Percentiles rank a stretch among this genome's conserved stretches.
Conservation (phyloP, 2,329 filamentous ascomycete species). For the Daldinia eschscholtzii region DNA sequence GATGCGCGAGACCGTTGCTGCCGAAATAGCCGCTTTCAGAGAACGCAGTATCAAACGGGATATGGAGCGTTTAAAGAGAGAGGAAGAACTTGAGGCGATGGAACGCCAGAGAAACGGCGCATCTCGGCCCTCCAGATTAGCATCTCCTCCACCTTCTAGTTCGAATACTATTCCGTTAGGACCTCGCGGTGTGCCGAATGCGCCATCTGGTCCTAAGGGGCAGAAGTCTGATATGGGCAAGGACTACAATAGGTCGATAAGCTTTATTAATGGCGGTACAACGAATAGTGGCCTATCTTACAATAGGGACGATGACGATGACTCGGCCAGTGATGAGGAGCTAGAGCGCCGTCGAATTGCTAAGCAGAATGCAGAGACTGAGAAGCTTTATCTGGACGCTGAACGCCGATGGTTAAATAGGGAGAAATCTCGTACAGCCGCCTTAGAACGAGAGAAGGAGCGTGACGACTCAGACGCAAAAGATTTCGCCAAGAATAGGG, state of each 20-base stretch:
- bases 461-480: conserved; percentile 82
- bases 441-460: conserved; percentile 85
- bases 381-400: conserved; percentile 85
- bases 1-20: conserved; percentile 94
- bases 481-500: conserved; percentile 71
- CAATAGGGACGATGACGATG: conserved; percentile 84
- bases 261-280: conserved; percentile 84
- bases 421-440: conserved; percentile 85
- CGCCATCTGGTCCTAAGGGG: conserved; percentile 74
- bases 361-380: conserved; percentile 79
- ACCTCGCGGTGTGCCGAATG: conserved; percentile 77
- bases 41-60: conserved; percentile 91
- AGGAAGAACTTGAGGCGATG: conserved; percentile 92
- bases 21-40: conserved; percentile 93
- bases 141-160: conserved; percentile 75
- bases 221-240: conserved; percentile 64
- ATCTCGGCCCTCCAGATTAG: conserved; percentile 73
- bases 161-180: conserved; percentile 83
- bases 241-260: conserved; percentile 70
- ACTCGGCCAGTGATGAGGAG: conserved; percentile 88
- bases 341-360: conserved; percentile 78
- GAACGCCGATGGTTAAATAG: conserved; percentile 92
- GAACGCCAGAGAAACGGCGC: conserved; percentile 81
- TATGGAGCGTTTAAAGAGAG: conserved; percentile 84
- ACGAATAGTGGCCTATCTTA: conserved; percentile 70